Conservation (phyloP, 768 basidiomycete species). For the Trametes villosa region DNA sequence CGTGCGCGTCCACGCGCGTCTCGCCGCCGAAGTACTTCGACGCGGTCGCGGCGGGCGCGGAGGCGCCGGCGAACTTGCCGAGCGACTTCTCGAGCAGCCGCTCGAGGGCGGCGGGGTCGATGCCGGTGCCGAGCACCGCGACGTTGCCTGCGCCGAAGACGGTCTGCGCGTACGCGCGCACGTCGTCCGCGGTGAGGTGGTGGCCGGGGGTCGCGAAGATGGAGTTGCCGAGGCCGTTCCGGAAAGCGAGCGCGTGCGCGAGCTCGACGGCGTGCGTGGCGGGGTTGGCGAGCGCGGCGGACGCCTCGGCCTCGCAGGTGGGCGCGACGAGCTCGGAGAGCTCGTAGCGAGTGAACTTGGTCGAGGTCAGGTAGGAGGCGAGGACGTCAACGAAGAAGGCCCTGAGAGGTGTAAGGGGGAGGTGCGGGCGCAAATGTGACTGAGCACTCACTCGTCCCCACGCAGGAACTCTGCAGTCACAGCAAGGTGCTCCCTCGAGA, state of each 20-base stretch:
- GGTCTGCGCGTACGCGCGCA: constrained; percentile 72
- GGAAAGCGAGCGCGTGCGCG: constrained; percentile 92
- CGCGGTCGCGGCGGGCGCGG: constrained; percentile 38
- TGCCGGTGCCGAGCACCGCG: constrained; percentile 87
- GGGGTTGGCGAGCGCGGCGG: constrained; percentile 62
- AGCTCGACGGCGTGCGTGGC: constrained; percentile 78
- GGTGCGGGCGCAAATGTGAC: background rate
- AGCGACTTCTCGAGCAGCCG: constrained; percentile 76
- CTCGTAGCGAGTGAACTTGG: constrained; percentile 81
- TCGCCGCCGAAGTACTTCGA: constrained; percentile 85
- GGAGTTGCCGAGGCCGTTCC: constrained; percentile 88
- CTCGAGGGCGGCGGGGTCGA: constrained; percentile 70
- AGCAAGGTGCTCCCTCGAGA: constrained; percentile 89
- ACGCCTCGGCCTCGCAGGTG: constrained; percentile 70
- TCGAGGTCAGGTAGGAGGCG: constrained; percentile 79
- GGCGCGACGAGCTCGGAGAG: constrained; percentile 76
- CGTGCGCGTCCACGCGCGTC: constrained; percentile 65
- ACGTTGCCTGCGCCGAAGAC: constrained; percentile 81
- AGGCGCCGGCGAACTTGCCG: constrained; percentile 48
- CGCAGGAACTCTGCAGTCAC: constrained; percentile 94
- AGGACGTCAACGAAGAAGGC: constrained; percentile 90
- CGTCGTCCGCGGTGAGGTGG: constrained; percentile 64
- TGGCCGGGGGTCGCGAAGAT: constrained; percentile 80
- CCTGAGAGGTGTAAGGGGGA: constrained; percentile 44
- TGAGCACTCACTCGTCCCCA: constrained; percentile 86